Percentiles rank a stretch among this genome's conserved stretches.
phyloP scores from a whole-genome alignment of 805 yeast species.

The Metschnikowia borealis region DNA sequence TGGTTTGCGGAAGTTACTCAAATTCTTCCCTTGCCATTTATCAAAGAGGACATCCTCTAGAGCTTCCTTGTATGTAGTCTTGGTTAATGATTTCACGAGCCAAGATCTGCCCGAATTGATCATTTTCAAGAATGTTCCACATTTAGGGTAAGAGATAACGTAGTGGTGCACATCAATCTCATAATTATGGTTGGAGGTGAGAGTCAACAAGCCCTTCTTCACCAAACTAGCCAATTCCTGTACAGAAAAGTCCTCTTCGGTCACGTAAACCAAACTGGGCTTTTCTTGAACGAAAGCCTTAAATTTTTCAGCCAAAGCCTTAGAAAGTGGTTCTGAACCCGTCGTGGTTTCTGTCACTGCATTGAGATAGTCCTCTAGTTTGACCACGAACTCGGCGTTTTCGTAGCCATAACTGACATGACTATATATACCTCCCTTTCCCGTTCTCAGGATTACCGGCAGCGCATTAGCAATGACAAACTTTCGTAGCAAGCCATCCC shows the following conservation, averaged over 20 bases:
- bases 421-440: conserved; percentile 19
- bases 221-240: conserved; percentile 33
- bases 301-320: conserved; percentile 21
- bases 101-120: conserved; percentile 42
- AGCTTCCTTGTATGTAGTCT: conserved; percentile 39
- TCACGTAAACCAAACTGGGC: conserved; percentile 29
- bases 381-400: conserved; percentile 36
- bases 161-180: conserved; percentile 39
- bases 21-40: conserved; percentile 43
- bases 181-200: conserved; percentile 42
- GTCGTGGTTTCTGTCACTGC: conserved; percentile 15
- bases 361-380: conserved; percentile 21
- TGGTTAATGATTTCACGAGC: conserved; percentile 37
- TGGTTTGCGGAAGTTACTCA: conserved; percentile 42
- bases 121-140: conserved; percentile 47
- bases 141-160: conserved; percentile 45
- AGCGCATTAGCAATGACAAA: conserved; percentile 43
- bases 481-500: conserved; percentile 35
- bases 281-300: conserved; percentile 18
- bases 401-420: conserved; percentile 40
- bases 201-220: conserved; percentile 40
- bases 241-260: conserved; percentile 20
- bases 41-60: conserved; percentile 39
- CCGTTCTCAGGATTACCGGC: conserved; percentile 40
- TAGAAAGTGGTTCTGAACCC: conserved; percentile 10